A percentile compares a stretch with the other conserved stretches of the same genome.
These are phyloP conservation scores for Trichophaea hybrida DNA, from an alignment of 2,329 filamentous ascomycete genomes.

Conservation along the genomic window DNA sequence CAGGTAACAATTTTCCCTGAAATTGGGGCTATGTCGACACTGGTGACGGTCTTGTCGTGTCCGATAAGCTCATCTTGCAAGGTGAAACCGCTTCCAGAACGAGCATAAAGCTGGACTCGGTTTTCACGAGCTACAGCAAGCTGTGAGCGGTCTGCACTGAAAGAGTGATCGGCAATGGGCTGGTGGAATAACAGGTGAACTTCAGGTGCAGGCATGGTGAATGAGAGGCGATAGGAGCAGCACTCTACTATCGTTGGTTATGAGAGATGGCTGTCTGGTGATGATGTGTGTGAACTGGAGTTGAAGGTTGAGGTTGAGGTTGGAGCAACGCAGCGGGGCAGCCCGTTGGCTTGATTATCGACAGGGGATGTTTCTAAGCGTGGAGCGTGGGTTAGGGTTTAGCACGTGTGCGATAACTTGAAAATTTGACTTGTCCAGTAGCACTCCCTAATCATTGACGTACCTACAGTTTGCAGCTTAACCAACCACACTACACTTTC, in stretches of 20 bases:
- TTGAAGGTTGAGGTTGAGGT: not conserved
- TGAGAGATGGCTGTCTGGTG: constrained; percentile 4
- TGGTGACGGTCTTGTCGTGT: constrained; percentile 92
- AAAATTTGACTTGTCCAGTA: no score
- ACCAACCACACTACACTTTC: not conserved
- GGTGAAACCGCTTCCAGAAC: constrained; percentile 58
- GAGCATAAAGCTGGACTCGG: constrained; percentile 73
- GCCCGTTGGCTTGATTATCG: no score
- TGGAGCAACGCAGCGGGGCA: no score
- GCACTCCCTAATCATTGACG: no score
- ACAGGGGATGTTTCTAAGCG: no score
- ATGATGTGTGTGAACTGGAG: not conserved
- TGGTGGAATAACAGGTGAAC: constrained; percentile 94
- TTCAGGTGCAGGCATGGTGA: constrained; percentile 67
- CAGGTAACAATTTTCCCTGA: constrained; percentile 93
- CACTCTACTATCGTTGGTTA: constrained; percentile 79
- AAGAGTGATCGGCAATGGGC: constrained; percentile 94
- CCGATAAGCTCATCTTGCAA: constrained; percentile 87
- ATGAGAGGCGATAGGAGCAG: constrained; percentile 63
- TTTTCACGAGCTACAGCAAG: constrained; percentile 86
- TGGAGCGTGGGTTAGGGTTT: no score
- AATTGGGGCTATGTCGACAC: constrained; percentile 84
- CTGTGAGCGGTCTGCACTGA: constrained; percentile 78
- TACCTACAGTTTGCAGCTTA: not conserved
- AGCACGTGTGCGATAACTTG: no score